These are phyloP conservation scores for Amanita subjunquillea DNA, from an alignment of 768 basidiomycete species.

Conservation along the genomic window DNA sequence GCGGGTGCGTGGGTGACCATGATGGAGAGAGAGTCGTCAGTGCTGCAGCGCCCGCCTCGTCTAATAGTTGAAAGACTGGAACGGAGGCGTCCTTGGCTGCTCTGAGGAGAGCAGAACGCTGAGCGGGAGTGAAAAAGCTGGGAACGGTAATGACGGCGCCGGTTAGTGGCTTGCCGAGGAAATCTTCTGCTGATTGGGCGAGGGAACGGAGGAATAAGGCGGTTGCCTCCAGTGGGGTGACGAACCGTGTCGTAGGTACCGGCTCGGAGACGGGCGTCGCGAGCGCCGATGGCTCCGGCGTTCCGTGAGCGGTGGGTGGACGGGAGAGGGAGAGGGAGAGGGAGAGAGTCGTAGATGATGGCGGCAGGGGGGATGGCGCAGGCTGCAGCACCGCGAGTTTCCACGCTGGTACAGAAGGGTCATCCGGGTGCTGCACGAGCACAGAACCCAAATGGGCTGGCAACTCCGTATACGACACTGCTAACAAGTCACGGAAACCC, in stretches of 20 bases:
- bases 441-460: neutral
- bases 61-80: conserved; percentile 74
- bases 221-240: conserved; percentile 78
- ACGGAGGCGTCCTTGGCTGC: conserved; percentile 79
- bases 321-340: conserved; percentile 18
- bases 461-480: conserved; percentile 60
- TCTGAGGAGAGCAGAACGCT: conserved; percentile 58
- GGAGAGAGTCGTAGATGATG: conserved; percentile 19
- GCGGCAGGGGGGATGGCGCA: conserved; percentile 57
- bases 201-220: conserved; percentile 81
- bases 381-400: conserved; percentile 74
- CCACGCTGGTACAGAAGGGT: conserved; percentile 70
- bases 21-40: conserved; percentile 40
- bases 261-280: conserved; percentile 71
- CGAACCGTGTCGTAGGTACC: conserved; percentile 50
- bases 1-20: conserved; percentile 22
- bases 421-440: conserved; percentile 45
- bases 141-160: conserved; percentile 85
- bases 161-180: conserved; percentile 68
- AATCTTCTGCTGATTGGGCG: conserved; percentile 80
- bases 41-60: conserved; percentile 76
- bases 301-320: conserved; percentile 44
- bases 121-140: conserved; percentile 56
- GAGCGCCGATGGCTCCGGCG: conserved; percentile 38
- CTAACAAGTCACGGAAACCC: conserved; percentile 90